phyloP scores from a whole-genome alignment of 2,329 filamentous ascomycete species.

The Pyrenophora tritici-repentis region DNA sequence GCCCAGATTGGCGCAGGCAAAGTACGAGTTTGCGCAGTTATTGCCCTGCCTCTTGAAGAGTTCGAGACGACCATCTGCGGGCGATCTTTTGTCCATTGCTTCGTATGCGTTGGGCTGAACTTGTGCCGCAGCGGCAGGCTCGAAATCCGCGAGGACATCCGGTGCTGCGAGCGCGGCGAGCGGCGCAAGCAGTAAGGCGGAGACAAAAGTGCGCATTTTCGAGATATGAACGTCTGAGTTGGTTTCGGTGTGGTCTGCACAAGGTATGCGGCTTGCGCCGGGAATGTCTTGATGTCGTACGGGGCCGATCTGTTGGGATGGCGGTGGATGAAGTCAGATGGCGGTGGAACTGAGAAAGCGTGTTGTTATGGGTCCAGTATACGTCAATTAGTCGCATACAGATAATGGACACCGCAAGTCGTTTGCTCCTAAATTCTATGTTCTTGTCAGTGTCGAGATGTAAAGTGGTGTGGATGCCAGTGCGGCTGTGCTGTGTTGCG shows the following conservation, averaged over 20 bases:
- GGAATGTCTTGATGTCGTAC: constrained; percentile 10
- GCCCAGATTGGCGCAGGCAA: constrained; percentile 58
- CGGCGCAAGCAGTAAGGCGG: constrained; percentile 35
- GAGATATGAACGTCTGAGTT: constrained; percentile 2
- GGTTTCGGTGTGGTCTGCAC: constrained; percentile 5
- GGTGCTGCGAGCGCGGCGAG: constrained; percentile 37
- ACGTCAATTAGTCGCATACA: neutral
- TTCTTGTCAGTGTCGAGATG: constrained; percentile 12
- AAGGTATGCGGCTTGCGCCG: constrained; percentile 16
- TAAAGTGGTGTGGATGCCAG: constrained; percentile 11
- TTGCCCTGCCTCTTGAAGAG: constrained; percentile 46
- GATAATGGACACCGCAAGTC: neutral
- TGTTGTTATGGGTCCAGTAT: neutral
- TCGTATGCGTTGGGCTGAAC: constrained; percentile 29
- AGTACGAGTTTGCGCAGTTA: constrained; percentile 59
- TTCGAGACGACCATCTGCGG: constrained; percentile 27
- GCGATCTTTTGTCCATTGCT: constrained; percentile 23
- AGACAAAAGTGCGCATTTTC: constrained; percentile 37
- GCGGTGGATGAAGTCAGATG: constrained; percentile 12
- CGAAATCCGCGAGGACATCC: constrained; percentile 38
- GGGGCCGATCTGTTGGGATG: constrained; percentile 4
- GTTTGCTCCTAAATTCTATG: neutral
- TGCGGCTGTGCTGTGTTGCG: constrained; percentile 11
- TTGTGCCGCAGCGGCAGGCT: constrained; percentile 30
- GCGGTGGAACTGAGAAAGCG: neutral